Conservation (phyloP, 768 basidiomycete genomes). For the Boletales sp. region DNA sequence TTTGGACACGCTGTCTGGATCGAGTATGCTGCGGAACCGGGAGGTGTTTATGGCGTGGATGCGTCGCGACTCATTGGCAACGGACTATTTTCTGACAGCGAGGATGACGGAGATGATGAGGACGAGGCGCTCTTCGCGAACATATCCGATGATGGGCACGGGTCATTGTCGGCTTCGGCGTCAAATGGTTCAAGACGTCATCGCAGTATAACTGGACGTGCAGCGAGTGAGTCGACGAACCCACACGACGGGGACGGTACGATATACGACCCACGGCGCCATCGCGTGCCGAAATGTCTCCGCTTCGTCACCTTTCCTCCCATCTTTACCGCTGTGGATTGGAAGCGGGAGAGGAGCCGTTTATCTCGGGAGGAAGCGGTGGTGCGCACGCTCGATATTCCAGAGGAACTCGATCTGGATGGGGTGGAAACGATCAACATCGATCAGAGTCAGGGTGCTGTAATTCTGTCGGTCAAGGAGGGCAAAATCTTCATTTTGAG, state of each 20-base stretch:
- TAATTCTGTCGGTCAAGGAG: slow-evolving; percentile 62
- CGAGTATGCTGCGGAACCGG: slow-evolving; percentile 45
- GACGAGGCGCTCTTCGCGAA: slow-evolving; percentile 12
- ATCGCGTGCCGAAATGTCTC: slow-evolving; percentile 44
- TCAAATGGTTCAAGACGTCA: slow-evolving; percentile 3
- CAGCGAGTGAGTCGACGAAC: slow-evolving; percentile 8
- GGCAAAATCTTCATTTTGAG: slow-evolving; percentile 73
- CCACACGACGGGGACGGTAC: slow-evolving; percentile 15
- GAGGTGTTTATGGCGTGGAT: slow-evolving; percentile 27
- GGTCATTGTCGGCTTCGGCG: not conserved
- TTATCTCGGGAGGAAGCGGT: slow-evolving; percentile 36
- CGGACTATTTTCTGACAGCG: slow-evolving; percentile 22
- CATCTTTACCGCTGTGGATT: slow-evolving; percentile 26
- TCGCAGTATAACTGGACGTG: not conserved
- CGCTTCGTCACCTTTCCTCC: slow-evolving; percentile 72
- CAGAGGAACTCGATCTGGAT: slow-evolving; percentile 61
- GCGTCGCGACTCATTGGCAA: slow-evolving; percentile 29
- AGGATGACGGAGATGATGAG: slow-evolving; percentile 25
- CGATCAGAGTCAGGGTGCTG: slow-evolving; percentile 71
- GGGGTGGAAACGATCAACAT: slow-evolving; percentile 74
- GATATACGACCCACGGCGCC: slow-evolving; percentile 24
- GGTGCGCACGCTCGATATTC: slow-evolving; percentile 60
- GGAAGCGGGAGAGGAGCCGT: slow-evolving; percentile 15
- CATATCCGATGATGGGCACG: slow-evolving; percentile 8
- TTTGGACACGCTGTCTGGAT: slow-evolving; percentile 89